Evolutionary conservation across 139 green algal species (phyloP), one percentile per base, ranked within the genome.

Genomic region (Diplosphaera chodatii): DNA sequence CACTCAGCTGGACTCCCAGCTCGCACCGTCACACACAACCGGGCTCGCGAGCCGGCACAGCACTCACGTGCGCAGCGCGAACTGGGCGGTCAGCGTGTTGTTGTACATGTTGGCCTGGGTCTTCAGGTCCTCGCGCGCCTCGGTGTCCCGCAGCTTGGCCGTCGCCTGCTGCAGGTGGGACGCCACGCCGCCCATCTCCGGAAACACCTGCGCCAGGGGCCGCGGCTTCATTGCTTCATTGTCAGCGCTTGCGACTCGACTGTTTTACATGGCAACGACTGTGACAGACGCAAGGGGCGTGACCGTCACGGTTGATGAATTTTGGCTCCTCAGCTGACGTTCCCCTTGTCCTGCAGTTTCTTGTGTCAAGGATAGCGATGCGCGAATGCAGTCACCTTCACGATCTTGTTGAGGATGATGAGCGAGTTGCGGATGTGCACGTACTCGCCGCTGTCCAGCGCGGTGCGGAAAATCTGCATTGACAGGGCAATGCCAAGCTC

Each of bases 341-440:
- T n/a, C n/a, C n/a, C n/a, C n/a, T n/a, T n/a, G n/a, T n/a, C n/a
- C n/a, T n/a, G n/a, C n/a, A n/a, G n/a, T n/a, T n/a, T n/a, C n/a
- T n/a, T n/a, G n/a, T n/a, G n/a, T n/a, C n/a, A n/a, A n/a, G n/a
- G n/a, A n/a, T n/a, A n/a, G n/a, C n/a, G n/a, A n/a, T n/a, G n/a
- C n/a, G n/a, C n/a, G n/a, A n/a, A n/a, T 59, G 3, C 16, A 18
- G 16, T 59, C 18, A 80, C 65, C 32, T 74, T 66, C 3, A 77
- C 68, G 21, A 81, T 75, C n/a, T 73, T 67, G 66, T 77, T 82
- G 40, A 90, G 75, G 5, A 85, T 70, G 48, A 87, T 77, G 28
- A 90, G 74, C 32, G 77, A 69, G 73, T 88, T 88, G 68, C 84
- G 84, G 40, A 76, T 74, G 62, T 84, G 81, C 75, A 85, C 81